These are phyloP conservation scores for Wallacemonas collosoma DNA, from an alignment of 208 protist species.

Conservation along the genomic window DNA sequence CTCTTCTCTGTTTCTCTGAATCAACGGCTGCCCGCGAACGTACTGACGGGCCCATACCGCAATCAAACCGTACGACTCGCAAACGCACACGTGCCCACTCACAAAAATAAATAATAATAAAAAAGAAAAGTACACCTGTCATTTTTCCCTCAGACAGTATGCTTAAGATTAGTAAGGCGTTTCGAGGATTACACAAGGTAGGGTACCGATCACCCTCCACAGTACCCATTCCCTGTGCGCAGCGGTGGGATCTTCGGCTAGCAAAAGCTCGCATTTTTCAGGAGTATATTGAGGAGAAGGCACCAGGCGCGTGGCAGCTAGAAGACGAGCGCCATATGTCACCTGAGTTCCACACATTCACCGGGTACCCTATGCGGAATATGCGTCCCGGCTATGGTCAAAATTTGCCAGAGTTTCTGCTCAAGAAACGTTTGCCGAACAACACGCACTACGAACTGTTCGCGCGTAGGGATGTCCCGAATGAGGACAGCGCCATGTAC, in stretches of 20 bases:
- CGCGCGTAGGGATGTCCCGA: conserved; percentile 84
- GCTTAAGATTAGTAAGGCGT: conserved; percentile 6
- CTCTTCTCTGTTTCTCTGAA: not conserved
- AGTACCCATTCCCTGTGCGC: conserved; percentile 81
- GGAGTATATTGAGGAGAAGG: conserved; percentile 91
- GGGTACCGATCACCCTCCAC: conserved; percentile 65
- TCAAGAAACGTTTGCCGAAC: conserved; percentile 90
- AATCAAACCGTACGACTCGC: too few relatives aligned
- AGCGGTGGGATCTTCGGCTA: conserved; percentile 88
- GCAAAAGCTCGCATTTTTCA: conserved; percentile 86
- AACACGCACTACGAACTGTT: conserved; percentile 92
- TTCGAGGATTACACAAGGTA: conserved; percentile 70
- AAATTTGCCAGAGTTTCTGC: conserved; percentile 83
- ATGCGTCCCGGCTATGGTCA: conserved; percentile 89
- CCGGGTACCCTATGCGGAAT: conserved; percentile 82
- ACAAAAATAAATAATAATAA: not conserved
- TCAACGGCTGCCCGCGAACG: not conserved
- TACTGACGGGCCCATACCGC: too few relatives aligned
- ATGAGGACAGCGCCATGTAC: conserved; percentile 92
- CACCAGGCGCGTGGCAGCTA: conserved; percentile 86
- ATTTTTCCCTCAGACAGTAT: not conserved
- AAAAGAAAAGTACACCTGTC: not conserved
- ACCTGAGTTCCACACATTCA: conserved; percentile 90
- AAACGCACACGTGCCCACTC: not conserved
- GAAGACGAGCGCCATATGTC: conserved; percentile 92